phyloP scores from a whole-genome alignment of 257 asterid genomes.

The Solanum sejunctum region DNA sequence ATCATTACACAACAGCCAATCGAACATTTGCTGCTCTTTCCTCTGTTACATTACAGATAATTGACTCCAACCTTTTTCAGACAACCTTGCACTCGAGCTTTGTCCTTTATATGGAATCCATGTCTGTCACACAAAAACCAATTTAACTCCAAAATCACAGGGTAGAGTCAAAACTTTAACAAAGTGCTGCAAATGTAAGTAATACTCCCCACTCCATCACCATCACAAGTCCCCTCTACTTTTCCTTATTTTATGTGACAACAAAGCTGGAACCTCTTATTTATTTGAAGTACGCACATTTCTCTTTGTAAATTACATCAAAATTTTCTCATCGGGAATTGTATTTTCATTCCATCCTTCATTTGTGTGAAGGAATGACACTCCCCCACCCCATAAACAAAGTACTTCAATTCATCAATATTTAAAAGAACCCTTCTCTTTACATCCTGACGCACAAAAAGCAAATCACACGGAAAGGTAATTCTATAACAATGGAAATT shows the following conservation, averaged over 20 bases:
- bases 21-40: background rate
- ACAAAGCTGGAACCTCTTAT: background rate
- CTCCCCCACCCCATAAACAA: background rate
- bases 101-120: slow-evolving; percentile 99
- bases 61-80: slow-evolving; percentile 66
- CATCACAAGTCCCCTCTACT: background rate
- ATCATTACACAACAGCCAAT: background rate
- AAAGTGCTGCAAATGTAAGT: background rate
- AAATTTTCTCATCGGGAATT: background rate
- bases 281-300: background rate
- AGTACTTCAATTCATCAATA: background rate
- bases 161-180: background rate
- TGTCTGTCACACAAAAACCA: slow-evolving; percentile 36
- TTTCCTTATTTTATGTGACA: background rate
- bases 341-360: background rate
- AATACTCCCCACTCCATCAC: background rate
- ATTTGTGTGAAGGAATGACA: background rate
- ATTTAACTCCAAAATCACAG: background rate
- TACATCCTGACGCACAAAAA: background rate
- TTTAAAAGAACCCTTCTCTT: background rate
- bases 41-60: background rate
- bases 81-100: slow-evolving; percentile 57
- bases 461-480: background rate
- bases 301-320: background rate
- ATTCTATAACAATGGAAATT: background rate